phyloP scores from a whole-genome alignment of 75 land plant genomes.

The Cryptomeria japonica region DNA sequence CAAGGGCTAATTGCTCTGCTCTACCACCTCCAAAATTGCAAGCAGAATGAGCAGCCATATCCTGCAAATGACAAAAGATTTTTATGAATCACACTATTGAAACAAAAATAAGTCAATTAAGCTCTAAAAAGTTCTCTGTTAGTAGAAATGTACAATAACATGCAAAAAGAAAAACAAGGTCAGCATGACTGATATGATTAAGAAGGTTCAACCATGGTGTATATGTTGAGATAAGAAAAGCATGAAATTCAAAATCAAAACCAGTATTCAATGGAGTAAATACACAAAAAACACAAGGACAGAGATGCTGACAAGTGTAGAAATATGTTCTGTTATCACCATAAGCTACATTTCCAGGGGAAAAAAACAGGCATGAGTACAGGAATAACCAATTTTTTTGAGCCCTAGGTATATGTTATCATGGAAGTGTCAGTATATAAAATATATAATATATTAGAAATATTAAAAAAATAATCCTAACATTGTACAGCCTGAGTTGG shows the following conservation, averaged over 20 bases:
- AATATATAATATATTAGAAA: not conserved
- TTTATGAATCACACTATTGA: not conserved
- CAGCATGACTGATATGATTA: not conserved
- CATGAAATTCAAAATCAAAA: not conserved
- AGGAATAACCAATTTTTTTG: not conserved
- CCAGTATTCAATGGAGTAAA: not conserved
- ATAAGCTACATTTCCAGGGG: not conserved
- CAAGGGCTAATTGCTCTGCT: conserved; percentile 86
- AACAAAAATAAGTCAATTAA: not conserved
- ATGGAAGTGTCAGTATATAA: not conserved
- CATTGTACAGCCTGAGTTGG: no score
- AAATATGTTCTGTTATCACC: not conserved
- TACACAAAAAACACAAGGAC: not conserved
- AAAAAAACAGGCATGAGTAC: not conserved
- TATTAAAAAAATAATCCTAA: not conserved
- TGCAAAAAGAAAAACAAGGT: not conserved
- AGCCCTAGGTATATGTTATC: not conserved
- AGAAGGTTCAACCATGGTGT: not conserved
- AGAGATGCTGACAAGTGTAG: not conserved
- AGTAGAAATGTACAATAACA: not conserved
- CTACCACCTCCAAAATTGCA: conserved; percentile 98
- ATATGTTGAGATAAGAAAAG: not conserved
- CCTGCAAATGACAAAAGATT: conserved; percentile 36
- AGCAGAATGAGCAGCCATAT: conserved; percentile 97
- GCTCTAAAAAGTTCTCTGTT: not conserved